These are phyloP conservation scores for Scenedesmus sp. DNA, from an alignment of 163 green algal genomes.

Conservation along the genomic window DNA sequence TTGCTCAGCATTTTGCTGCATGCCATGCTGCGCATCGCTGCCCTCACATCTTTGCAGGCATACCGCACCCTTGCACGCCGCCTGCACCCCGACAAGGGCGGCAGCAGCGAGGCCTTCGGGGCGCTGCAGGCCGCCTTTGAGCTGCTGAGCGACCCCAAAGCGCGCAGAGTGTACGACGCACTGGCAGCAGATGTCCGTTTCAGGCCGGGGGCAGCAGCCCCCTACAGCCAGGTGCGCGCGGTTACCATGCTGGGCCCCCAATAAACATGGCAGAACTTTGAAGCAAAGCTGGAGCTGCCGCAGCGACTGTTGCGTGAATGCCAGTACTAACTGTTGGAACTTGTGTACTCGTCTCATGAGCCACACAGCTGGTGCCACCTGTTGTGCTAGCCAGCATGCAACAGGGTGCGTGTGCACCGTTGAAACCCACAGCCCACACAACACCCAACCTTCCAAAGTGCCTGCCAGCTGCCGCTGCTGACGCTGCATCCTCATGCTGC, in stretches of 20 bases:
- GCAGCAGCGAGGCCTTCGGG: constrained; percentile 70
- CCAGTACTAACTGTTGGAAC: too few relatives aligned
- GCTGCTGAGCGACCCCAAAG: constrained; percentile 72
- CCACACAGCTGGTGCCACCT: too few relatives aligned
- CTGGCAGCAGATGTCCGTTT: constrained; percentile 78
- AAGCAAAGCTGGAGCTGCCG: background rate
- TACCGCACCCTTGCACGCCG: constrained; percentile 74
- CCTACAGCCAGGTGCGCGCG: constrained; percentile 1
- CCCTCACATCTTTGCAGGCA: constrained; percentile 62
- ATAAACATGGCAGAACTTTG: too few relatives aligned
- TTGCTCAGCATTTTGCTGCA: background rate
- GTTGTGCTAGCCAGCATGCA: too few relatives aligned
- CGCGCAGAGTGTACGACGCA: constrained; percentile 80
- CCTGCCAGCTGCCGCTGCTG: too few relatives aligned
- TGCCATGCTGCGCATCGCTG: background rate
- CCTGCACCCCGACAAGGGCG: constrained; percentile 91
- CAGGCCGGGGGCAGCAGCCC: constrained; percentile 62
- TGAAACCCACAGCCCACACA: too few relatives aligned
- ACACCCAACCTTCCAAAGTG: too few relatives aligned
- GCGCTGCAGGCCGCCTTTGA: constrained; percentile 81
- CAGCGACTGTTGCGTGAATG: too few relatives aligned
- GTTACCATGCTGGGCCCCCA: too few relatives aligned
- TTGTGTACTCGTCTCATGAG: too few relatives aligned
- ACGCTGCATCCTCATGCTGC: too few relatives aligned
- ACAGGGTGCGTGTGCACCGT: too few relatives aligned